Evolutionary conservation across 2,329 filamentous ascomycete species (phyloP).

Genomic region (Penicillium freii): DNA sequence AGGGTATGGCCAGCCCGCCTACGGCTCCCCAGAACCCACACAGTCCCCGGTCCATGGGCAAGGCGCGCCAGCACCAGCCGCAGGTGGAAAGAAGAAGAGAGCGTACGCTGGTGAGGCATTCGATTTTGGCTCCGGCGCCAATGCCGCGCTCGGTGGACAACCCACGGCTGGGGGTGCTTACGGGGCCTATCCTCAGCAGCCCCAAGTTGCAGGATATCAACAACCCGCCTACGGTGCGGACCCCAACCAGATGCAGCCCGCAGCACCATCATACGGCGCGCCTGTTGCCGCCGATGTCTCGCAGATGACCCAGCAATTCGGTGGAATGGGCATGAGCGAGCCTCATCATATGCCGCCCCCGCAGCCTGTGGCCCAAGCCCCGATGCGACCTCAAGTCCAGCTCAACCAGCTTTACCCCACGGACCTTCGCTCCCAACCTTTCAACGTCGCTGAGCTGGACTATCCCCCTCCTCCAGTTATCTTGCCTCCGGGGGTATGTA

Average conservation of each 20-base stretch:
- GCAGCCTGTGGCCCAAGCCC: conserved; percentile 47
- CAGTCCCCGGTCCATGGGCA: conserved; percentile 33
- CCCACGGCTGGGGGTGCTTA: conserved; percentile 58
- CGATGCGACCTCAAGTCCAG: conserved; percentile 35
- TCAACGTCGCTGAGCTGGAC: conserved; percentile 90
- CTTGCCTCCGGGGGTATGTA: conserved; percentile 83
- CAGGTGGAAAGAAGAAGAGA: conserved; percentile 70
- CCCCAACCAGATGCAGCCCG: conserved; percentile 54
- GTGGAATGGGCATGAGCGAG: conserved; percentile 68
- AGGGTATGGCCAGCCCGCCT: conserved; percentile 47
- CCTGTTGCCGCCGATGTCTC: conserved; percentile 59
- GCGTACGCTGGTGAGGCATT: conserved; percentile 93
- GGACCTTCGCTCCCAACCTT: conserved; percentile 86
- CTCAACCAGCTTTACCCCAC: conserved; percentile 91
- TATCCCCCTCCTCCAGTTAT: conserved; percentile 87
- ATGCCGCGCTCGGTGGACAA: conserved; percentile 60
- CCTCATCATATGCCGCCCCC: conserved; percentile 50
- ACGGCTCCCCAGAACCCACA: conserved; percentile 41
- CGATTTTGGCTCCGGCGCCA: conserved; percentile 84
- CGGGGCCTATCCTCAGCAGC: conserved; percentile 57
- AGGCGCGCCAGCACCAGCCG: conserved; percentile 30
- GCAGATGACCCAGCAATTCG: conserved; percentile 79
- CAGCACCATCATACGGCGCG: conserved; percentile 64
- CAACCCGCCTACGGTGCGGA: conserved; percentile 46
- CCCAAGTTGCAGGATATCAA: conserved; percentile 48